phyloP scores from a whole-genome alignment of 148 eudicot species.

The Rhododendron williamsianum region DNA sequence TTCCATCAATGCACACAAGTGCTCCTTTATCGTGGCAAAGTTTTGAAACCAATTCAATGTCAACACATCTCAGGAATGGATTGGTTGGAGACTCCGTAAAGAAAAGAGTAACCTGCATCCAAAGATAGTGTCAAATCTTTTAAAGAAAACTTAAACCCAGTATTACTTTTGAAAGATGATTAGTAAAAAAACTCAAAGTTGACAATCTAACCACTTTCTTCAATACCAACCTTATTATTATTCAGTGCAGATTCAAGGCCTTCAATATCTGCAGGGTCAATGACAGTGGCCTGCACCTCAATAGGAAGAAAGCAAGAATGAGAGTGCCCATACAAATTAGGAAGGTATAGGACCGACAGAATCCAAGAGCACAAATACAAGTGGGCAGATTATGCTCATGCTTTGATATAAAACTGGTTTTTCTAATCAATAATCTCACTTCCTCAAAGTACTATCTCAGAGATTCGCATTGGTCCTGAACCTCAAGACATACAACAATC shows the following conservation, averaged over 20 bases:
- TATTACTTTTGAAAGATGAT: not conserved
- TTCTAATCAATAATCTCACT: not conserved
- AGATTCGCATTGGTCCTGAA: not conserved
- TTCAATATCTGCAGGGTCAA: slow-evolving; percentile 77
- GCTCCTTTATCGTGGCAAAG: slow-evolving; percentile 81
- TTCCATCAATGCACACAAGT: slow-evolving; percentile 75
- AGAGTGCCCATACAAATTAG: not conserved
- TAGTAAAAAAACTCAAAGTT: not conserved
- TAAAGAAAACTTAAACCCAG: not conserved
- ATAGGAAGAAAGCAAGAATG: not conserved
- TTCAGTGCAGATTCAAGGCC: slow-evolving; percentile 59
- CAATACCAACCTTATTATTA: slow-evolving; percentile 42
- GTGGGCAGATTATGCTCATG: not conserved
- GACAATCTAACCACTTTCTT: not conserved
- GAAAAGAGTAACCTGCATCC: slow-evolving; percentile 49
- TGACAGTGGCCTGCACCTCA: slow-evolving; percentile 61
- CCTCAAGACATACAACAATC: not conserved
- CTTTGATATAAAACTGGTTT: not conserved
- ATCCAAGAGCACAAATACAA: not conserved
- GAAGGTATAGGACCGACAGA: not conserved
- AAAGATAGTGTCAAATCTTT: not conserved
- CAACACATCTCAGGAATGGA: slow-evolving; percentile 83
- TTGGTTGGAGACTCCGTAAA: slow-evolving; percentile 88
- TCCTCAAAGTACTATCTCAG: not conserved
- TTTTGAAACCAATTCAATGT: slow-evolving; percentile 68